Evolutionary conservation across 495 filamentous ascomycete species (phyloP).

Genomic region (Neurospora sp.): DNA sequence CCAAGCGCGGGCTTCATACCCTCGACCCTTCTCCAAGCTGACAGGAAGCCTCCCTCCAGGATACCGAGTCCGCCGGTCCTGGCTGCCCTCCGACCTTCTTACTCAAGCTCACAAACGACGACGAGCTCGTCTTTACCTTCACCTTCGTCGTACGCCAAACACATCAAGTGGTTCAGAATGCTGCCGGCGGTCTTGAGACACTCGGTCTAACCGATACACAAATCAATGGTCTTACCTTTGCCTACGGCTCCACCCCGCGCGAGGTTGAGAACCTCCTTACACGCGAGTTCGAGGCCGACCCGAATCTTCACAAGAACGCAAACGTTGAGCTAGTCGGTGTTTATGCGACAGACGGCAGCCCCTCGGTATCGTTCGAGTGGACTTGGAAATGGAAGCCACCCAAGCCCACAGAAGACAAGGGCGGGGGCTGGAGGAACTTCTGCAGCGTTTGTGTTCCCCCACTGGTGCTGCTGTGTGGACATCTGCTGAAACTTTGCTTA

Average conservation of each 20-base stretch:
- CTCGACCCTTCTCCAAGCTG: not conserved
- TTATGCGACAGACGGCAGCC: conserved; percentile 66
- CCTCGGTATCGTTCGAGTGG: conserved; percentile 87
- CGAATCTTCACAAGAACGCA: conserved; percentile 92
- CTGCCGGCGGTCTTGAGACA: conserved; percentile 10
- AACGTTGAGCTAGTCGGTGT: conserved; percentile 91
- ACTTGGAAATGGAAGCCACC: conserved; percentile 95
- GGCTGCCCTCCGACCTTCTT: conserved; percentile 60
- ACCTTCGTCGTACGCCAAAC: conserved; percentile 76
- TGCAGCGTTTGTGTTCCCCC: conserved; percentile 56
- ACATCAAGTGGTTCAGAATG: conserved; percentile 29
- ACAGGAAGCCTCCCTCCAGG: conserved; percentile 38
- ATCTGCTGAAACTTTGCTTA: conserved; percentile 24
- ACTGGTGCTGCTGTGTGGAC: not conserved
- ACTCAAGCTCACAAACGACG: conserved; percentile 77
- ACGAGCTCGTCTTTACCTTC: conserved; percentile 85
- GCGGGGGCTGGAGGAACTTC: conserved; percentile 86
- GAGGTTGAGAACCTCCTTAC: conserved; percentile 92
- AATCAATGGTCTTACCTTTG: conserved; percentile 84
- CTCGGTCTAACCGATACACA: conserved; percentile 55
- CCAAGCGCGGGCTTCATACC: not conserved
- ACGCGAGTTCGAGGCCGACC: conserved; percentile 90
- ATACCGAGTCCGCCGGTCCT: conserved; percentile 56
- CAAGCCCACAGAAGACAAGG: conserved; percentile 69
- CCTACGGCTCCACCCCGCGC: conserved; percentile 71